Evolutionary conservation across 139 green algal species (phyloP).

Genomic region (Picochlorum sp.): DNA sequence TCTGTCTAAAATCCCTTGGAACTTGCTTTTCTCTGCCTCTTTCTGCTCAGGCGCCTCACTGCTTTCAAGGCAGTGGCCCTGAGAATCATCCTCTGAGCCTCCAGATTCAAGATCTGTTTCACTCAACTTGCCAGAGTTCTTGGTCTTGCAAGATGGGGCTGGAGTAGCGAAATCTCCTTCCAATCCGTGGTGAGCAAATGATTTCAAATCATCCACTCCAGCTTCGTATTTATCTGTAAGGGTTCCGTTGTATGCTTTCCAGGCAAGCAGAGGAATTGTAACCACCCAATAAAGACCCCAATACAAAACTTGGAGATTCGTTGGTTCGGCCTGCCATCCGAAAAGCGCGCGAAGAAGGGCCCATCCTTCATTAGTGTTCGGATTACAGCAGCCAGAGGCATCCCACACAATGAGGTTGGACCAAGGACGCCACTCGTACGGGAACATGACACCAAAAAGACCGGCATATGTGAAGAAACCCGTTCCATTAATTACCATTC

Average conservation of each 20-base stretch:
- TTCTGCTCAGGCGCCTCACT: no score
- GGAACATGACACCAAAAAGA: constrained; percentile 28
- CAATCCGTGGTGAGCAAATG: background rate
- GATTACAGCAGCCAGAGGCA: constrained; percentile 25
- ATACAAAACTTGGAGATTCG: constrained; percentile 17
- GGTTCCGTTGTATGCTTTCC: constrained; percentile 10
- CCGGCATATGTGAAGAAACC: constrained; percentile 16
- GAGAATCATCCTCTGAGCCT: no score
- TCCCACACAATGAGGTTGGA: constrained; percentile 33
- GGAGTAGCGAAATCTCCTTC: background rate
- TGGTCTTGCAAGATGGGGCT: no score
- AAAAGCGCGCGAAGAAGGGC: constrained; percentile 33
- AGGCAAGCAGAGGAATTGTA: constrained; percentile 1
- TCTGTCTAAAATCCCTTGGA: no score
- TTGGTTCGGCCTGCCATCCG: constrained; percentile 30
- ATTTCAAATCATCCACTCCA: constrained; percentile 2
- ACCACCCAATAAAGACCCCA: constrained; percentile 25
- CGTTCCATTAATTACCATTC: constrained; percentile 17
- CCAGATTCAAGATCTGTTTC: no score
- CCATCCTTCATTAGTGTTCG: constrained; percentile 28
- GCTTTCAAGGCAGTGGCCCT: no score
- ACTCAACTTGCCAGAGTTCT: no score
- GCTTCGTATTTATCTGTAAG: constrained; percentile 16
- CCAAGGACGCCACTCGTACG: constrained; percentile 23
- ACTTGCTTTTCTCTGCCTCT: no score